Evolutionary conservation across 352 stramenopile genomes (phyloP).

Genomic region (Plasmopara viticola): DNA sequence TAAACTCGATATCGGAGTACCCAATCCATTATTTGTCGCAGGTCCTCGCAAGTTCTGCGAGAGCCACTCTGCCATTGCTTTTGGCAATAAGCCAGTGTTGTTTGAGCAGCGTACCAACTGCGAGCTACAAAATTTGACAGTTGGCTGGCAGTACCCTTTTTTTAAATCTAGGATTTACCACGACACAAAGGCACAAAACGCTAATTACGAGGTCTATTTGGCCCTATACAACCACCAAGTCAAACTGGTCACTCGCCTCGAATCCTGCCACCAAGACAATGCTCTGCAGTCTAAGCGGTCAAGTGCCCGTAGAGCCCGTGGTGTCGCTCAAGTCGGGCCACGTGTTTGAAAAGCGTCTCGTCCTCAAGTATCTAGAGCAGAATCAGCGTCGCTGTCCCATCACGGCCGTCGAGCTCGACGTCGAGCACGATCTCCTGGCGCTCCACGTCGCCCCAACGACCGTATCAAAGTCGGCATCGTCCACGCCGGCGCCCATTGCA

Average conservation of each 20-base stretch:
- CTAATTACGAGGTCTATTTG: no score
- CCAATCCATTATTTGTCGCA: no score
- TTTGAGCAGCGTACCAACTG: no score
- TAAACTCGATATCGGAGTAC: no score
- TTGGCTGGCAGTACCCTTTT: no score
- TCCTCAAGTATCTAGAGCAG: slow-evolving; percentile 75
- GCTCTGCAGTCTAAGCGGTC: slow-evolving; percentile 77
- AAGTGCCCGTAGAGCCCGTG: slow-evolving; percentile 79
- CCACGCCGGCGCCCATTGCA: slow-evolving; percentile 19
- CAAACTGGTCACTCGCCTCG: neutral
- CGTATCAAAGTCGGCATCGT: slow-evolving; percentile 1
- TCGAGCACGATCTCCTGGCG: slow-evolving; percentile 54
- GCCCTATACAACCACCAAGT: no score
- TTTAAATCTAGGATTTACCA: no score
- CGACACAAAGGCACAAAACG: no score
- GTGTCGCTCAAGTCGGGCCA: slow-evolving; percentile 77
- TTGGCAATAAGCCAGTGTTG: no score
- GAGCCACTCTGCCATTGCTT: no score
- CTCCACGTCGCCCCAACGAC: slow-evolving; percentile 34
- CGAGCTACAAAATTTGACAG: no score
- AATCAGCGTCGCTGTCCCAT: slow-evolving; percentile 69
- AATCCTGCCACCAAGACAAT: slow-evolving; percentile 23
- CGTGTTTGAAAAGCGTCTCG: slow-evolving; percentile 83
- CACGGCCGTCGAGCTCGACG: slow-evolving; percentile 56
- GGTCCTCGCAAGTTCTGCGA: no score